Percentiles rank a stretch among this genome's conserved stretches.
phyloP scores from a whole-genome alignment of 345 rosid species.

The Trapa incisa region DNA sequence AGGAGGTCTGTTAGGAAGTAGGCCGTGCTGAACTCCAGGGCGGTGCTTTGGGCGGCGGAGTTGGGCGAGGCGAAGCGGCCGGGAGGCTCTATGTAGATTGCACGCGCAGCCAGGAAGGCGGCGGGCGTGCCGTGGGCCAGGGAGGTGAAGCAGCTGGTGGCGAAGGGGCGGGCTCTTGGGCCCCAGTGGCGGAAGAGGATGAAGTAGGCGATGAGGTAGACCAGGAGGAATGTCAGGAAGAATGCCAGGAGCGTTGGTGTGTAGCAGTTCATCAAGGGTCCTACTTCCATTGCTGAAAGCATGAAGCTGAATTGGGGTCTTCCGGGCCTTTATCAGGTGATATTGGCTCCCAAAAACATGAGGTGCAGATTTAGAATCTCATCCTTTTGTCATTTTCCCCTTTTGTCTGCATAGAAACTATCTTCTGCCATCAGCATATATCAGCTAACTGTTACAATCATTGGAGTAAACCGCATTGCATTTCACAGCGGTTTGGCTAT shows the following conservation, averaged over 20 bases:
- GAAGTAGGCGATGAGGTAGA: conserved; percentile 38
- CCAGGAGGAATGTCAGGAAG: conserved; percentile 30
- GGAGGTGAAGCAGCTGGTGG: conserved; percentile 69
- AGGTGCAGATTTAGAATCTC: too few relatives aligned
- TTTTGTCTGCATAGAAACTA: background rate
- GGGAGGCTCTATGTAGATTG: conserved; percentile 15
- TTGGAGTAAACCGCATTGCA: too few relatives aligned
- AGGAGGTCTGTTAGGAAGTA: conserved; percentile 64
- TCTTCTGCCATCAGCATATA: background rate
- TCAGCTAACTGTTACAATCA: background rate
- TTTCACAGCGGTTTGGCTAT: too few relatives aligned
- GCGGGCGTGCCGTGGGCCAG: conserved; percentile 76
- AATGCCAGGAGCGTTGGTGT: conserved; percentile 14
- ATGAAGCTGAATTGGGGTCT: background rate
- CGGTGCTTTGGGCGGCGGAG: conserved; percentile 32
- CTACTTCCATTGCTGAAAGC: background rate
- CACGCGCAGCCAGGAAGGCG: conserved; percentile 32
- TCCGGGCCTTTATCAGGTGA: too few relatives aligned
- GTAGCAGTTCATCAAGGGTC: background rate
- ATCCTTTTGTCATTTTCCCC: too few relatives aligned
- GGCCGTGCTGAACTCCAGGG: conserved; percentile 67
- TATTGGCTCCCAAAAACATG: too few relatives aligned
- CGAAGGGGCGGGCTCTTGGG: conserved; percentile 35
- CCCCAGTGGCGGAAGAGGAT: conserved; percentile 52
- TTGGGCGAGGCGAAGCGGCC: conserved; percentile 41